These are phyloP conservation scores for Microthyrium microscopicum DNA, from an alignment of 2,329 filamentous ascomycete genomes.

Conservation along the genomic window DNA sequence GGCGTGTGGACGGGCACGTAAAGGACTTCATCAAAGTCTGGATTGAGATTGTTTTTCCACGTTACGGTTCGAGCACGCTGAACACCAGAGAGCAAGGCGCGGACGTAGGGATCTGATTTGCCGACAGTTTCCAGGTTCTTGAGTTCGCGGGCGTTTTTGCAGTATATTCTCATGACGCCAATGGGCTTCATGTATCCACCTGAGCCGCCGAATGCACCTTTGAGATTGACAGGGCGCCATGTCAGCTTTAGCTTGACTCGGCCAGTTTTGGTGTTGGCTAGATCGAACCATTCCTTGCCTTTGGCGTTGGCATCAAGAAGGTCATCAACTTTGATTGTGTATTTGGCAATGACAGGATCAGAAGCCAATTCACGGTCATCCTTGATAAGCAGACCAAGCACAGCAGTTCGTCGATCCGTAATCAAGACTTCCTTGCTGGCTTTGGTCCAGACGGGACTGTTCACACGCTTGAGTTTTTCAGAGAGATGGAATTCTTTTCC, in stretches of 20 bases:
- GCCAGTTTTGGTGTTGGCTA: slow-evolving; percentile 64
- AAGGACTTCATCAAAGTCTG: slow-evolving; percentile 87
- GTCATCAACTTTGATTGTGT: slow-evolving; percentile 90
- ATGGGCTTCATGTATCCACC: slow-evolving; percentile 87
- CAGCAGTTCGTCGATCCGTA: slow-evolving; percentile 79
- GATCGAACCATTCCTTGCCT: slow-evolving; percentile 91
- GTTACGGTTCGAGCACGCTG: slow-evolving; percentile 87
- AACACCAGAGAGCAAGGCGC: slow-evolving; percentile 76
- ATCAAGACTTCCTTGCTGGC: slow-evolving; percentile 88
- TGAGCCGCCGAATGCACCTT: slow-evolving; percentile 57
- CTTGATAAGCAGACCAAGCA: slow-evolving; percentile 82
- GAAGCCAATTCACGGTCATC: slow-evolving; percentile 75
- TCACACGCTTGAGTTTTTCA: slow-evolving; percentile 88
- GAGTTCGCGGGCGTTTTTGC: slow-evolving; percentile 65
- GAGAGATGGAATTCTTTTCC: slow-evolving; percentile 80
- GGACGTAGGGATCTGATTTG: slow-evolving; percentile 90
- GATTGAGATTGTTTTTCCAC: slow-evolving; percentile 88
- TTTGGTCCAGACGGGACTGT: slow-evolving; percentile 92
- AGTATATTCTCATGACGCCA: slow-evolving; percentile 88
- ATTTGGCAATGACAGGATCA: slow-evolving; percentile 76
- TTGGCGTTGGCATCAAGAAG: slow-evolving; percentile 82
- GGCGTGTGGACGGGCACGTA: slow-evolving; percentile 80
- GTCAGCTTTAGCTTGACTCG: slow-evolving; percentile 80
- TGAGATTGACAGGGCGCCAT: slow-evolving; percentile 87
- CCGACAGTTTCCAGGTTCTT: slow-evolving; percentile 90